These are phyloP conservation scores for Stachybotrys chlorohalonatus DNA, from an alignment of 2,329 filamentous ascomycete genomes.

Conservation along the genomic window DNA sequence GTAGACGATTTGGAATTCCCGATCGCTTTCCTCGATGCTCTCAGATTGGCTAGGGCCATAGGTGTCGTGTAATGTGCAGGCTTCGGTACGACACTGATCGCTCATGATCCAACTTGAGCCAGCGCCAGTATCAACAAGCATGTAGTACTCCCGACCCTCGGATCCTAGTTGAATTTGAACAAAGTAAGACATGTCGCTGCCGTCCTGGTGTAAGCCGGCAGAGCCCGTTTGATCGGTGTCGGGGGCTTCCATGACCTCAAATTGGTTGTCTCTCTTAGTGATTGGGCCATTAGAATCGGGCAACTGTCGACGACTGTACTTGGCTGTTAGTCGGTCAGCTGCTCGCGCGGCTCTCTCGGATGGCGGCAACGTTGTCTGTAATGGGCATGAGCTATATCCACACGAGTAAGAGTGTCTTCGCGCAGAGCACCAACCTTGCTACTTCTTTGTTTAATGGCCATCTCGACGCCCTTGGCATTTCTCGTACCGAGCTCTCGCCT, in stretches of 20 bases:
- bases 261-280: conserved; percentile 34
- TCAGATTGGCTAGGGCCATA: conserved; percentile 60
- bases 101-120: conserved; percentile 81
- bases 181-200: conserved; percentile 59
- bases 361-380: conserved; percentile 22
- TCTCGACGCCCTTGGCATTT: conserved; percentile 20
- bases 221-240: conserved; percentile 37
- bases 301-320: conserved; percentile 20
- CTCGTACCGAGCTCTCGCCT: conserved; percentile 10
- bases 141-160: conserved; percentile 41
- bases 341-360: conserved; percentile 27
- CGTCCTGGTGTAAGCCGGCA: conserved; percentile 53
- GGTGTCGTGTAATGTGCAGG: conserved; percentile 61
- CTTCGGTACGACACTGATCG: conserved; percentile 52
- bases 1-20: conserved; percentile 60
- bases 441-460: conserved; percentile 30
- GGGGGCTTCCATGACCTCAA: conserved; percentile 35
- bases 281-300: conserved; percentile 7
- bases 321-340: conserved; percentile 27
- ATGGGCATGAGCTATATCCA: not conserved
- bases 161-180: conserved; percentile 48
- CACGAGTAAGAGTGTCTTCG: too few species aligned
- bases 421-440: conserved; percentile 18
- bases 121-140: conserved; percentile 59
- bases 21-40: conserved; percentile 44